Evolutionary conservation across 768 basidiomycete genomes (phyloP).

Genomic region (Naematelia encephala): DNA sequence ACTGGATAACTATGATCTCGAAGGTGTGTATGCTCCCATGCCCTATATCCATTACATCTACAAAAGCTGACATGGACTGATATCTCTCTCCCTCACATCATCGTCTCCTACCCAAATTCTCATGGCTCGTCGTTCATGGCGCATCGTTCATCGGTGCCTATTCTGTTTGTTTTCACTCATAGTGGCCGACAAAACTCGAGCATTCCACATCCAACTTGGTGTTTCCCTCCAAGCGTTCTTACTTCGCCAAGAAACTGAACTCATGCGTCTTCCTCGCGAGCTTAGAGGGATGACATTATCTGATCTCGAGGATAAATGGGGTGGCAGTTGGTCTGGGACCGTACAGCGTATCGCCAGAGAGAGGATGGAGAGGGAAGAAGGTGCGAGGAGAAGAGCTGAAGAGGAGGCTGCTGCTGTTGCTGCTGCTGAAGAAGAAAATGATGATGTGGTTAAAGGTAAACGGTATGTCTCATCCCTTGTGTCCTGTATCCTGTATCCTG

Average conservation of each 20-base stretch:
- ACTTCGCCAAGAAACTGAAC: conserved; percentile 47
- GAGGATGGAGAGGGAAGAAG: conserved; percentile 21
- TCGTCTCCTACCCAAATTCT: too few relatives aligned
- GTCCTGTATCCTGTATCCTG: not conserved
- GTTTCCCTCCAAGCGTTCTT: conserved; percentile 42
- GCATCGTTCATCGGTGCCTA: too few relatives aligned
- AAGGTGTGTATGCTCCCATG: conserved; percentile 36
- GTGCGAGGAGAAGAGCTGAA: conserved; percentile 20
- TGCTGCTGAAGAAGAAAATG: conserved; percentile 9
- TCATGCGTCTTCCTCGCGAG: conserved; percentile 46
- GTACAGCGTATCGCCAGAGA: conserved; percentile 32
- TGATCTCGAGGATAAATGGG: conserved; percentile 46
- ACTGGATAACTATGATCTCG: conserved; percentile 50
- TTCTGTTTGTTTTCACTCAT: not conserved
- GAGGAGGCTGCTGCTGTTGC: conserved; percentile 1
- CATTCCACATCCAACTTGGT: conserved; percentile 33
- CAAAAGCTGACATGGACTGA: not conserved
- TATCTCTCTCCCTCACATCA: not conserved
- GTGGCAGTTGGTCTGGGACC: conserved; percentile 40
- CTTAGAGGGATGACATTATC: conserved; percentile 40
- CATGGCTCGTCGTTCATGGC: too few relatives aligned
- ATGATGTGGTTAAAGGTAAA: conserved; percentile 39
- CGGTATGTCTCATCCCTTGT: conserved; percentile 26
- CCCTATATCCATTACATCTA: not conserved
- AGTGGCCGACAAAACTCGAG: conserved; percentile 45